A percentile compares a stretch with the other conserved stretches of the same genome.
Evolutionary conservation across 371 early-diverging fungal genomes (phyloP).

Genomic region (Rhizomucor pusillus): DNA sequence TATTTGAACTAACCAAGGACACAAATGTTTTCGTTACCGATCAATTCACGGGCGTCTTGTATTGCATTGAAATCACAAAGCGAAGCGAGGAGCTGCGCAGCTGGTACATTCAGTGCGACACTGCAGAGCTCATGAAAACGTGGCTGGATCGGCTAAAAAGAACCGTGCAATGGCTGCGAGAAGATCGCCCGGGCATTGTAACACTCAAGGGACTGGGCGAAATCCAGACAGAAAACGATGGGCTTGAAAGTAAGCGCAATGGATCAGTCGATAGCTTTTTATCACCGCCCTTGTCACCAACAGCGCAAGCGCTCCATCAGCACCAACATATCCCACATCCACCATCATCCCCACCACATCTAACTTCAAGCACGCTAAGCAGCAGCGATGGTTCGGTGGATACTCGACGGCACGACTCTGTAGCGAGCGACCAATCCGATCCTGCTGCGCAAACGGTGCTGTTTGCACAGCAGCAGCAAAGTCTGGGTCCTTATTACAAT

Average conservation of each 20-base stretch:
- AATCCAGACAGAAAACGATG: slow-evolving; percentile 17
- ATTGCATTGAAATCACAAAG: slow-evolving; percentile 32
- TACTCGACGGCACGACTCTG: too few relatives aligned
- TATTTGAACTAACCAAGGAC: slow-evolving; percentile 27
- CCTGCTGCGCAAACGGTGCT: too few relatives aligned
- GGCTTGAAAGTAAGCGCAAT: not conserved
- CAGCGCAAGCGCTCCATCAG: too few relatives aligned
- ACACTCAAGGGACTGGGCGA: not conserved
- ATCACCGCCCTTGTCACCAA: too few relatives aligned
- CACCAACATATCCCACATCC: too few relatives aligned
- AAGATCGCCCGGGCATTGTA: slow-evolving; percentile 6
- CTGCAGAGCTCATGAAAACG: slow-evolving; percentile 26
- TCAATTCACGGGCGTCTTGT: slow-evolving; percentile 20
- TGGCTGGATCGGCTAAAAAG: slow-evolving; percentile 31
- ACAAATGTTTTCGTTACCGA: slow-evolving; percentile 35
- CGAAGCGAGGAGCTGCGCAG: slow-evolving; percentile 6
- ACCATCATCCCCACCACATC: too few relatives aligned
- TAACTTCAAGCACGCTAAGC: too few relatives aligned
- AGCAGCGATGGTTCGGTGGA: too few relatives aligned
- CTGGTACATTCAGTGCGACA: slow-evolving; percentile 33
- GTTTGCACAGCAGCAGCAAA: too few relatives aligned
- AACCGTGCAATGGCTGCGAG: slow-evolving; percentile 18
- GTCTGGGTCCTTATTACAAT: too few relatives aligned
- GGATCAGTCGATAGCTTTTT: too few relatives aligned
- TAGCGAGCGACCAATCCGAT: too few relatives aligned